Evolutionary conservation across 2,329 filamentous ascomycete genomes (phyloP).

Genomic region (Akanthomyces lecanii): DNA sequence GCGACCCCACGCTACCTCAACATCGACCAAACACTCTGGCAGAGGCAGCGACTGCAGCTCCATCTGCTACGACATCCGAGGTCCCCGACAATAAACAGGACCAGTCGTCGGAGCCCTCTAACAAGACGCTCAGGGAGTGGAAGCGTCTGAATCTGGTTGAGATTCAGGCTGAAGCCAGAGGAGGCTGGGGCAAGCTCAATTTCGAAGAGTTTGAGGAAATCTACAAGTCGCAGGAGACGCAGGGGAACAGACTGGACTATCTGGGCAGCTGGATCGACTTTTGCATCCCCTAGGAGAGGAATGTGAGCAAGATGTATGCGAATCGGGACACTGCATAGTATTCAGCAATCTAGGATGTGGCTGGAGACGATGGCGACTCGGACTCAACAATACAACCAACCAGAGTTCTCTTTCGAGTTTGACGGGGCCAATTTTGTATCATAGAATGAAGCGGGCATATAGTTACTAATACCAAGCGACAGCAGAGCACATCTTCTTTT

Average conservation of each 20-base stretch:
- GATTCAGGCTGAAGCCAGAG: slow-evolving; percentile 62
- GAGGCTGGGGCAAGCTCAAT: slow-evolving; percentile 74
- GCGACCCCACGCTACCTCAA: slow-evolving; percentile 64
- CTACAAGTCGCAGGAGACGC: slow-evolving; percentile 63
- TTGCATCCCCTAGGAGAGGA: slow-evolving; percentile 54
- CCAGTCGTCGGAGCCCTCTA: slow-evolving; percentile 22
- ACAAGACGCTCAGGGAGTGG: slow-evolving; percentile 41
- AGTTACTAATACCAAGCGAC: no score
- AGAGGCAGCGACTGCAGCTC: background rate
- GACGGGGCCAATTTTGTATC: no score
- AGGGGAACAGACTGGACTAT: slow-evolving; percentile 66
- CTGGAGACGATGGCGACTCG: background rate
- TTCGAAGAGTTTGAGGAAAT: slow-evolving; percentile 76
- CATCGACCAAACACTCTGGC: slow-evolving; percentile 55
- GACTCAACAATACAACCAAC: no score
- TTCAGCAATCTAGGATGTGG: background rate
- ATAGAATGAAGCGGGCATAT: no score
- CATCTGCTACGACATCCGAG: background rate
- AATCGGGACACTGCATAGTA: background rate
- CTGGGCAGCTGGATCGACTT: slow-evolving; percentile 89
- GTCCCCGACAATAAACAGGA: background rate
- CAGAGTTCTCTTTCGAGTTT: no score
- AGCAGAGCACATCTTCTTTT: no score
- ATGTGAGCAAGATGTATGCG: background rate
- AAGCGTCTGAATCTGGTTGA: slow-evolving; percentile 61